These are phyloP conservation scores for Mycena citricolor DNA, from an alignment of 1,284 basidiomycete genomes.

Conservation along the genomic window DNA sequence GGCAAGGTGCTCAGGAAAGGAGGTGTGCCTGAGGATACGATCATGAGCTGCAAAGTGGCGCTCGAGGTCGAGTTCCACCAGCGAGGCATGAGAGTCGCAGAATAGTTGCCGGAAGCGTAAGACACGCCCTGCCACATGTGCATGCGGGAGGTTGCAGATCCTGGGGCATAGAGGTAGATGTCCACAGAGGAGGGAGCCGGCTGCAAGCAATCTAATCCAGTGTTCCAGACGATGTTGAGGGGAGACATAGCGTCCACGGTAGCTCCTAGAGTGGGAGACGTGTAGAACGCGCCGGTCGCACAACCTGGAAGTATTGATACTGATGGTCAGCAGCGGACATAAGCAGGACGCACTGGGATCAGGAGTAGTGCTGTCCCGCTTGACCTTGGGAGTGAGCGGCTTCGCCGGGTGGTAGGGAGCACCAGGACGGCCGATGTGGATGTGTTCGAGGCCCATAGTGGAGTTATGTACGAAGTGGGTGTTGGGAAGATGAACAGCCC, in stretches of 20 bases:
- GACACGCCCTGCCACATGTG: slow-evolving; percentile 65
- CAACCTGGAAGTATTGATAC: slow-evolving; percentile 40
- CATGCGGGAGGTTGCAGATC: slow-evolving; percentile 45
- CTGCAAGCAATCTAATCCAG: slow-evolving; percentile 11
- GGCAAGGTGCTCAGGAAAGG: slow-evolving; percentile 58
- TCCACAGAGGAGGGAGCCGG: slow-evolving; percentile 37
- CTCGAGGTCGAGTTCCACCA: slow-evolving; percentile 77
- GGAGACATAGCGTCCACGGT: slow-evolving; percentile 50
- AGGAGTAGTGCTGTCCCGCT: slow-evolving; percentile 1
- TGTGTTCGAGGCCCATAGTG: slow-evolving; percentile 32
- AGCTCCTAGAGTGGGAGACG: slow-evolving; percentile 53
- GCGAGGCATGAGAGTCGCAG: slow-evolving; percentile 55
- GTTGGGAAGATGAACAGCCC: no score
- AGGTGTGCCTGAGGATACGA: slow-evolving; percentile 56
- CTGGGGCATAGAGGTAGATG: slow-evolving; percentile 72
- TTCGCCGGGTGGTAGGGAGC: slow-evolving; percentile 25
- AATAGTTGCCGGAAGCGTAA: slow-evolving; percentile 55
- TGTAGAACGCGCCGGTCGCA: slow-evolving; percentile 64
- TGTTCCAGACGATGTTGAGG: slow-evolving; percentile 37
- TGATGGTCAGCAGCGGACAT: not conserved
- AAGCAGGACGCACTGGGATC: slow-evolving; percentile 1
- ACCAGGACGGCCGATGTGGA: slow-evolving; percentile 30
- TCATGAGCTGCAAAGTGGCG: slow-evolving; percentile 62
- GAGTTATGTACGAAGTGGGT: no score
- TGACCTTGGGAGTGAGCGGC: slow-evolving; percentile 22